A percentile compares a stretch with the other conserved stretches of the same genome.
Evolutionary conservation across 75 land plant species (phyloP).

Genomic region (Picea glauca): DNA sequence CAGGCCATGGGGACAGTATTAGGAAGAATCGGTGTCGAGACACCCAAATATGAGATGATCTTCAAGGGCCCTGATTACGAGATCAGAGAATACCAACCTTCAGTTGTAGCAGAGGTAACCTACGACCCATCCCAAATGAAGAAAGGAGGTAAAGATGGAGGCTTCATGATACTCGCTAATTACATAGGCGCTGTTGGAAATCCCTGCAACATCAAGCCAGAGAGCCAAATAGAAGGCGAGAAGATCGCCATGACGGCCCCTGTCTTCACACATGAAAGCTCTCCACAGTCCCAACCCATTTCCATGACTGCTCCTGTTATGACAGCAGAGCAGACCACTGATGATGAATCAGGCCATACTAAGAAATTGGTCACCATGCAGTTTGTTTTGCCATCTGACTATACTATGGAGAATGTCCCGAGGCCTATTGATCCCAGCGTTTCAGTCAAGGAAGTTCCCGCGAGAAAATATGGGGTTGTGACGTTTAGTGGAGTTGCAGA

Average conservation of each 20-base stretch:
- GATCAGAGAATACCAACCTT: constrained; percentile 71
- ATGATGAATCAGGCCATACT: constrained; percentile 3
- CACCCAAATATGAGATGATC: constrained; percentile 68
- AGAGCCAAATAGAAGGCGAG: constrained; percentile 23
- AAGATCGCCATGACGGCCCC: constrained; percentile 97
- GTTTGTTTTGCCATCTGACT: constrained; percentile 76
- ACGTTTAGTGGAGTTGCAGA: constrained; percentile 67
- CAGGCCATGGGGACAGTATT: constrained; percentile 34
- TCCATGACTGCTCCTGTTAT: constrained; percentile 92
- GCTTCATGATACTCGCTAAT: constrained; percentile 78
- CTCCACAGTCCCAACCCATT: constrained; percentile 25
- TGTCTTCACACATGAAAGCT: constrained; percentile 32
- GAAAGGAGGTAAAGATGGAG: constrained; percentile 65
- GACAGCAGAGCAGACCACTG: constrained; percentile 32
- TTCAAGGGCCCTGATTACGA: constrained; percentile 53
- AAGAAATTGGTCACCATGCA: constrained; percentile 69
- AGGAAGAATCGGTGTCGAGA: constrained; percentile 70
- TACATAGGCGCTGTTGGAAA: constrained; percentile 91
- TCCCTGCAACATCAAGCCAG: constrained; percentile 65
- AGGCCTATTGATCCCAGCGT: constrained; percentile 76
- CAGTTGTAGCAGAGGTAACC: constrained; percentile 76
- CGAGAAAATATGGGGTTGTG: constrained; percentile 76
- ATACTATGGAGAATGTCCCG: constrained; percentile 69
- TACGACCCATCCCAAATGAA: constrained; percentile 73
- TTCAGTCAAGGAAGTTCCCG: constrained; percentile 56